Conservation (phyloP, 768 basidiomycete species). For the Tulasnella sp. region DNA sequence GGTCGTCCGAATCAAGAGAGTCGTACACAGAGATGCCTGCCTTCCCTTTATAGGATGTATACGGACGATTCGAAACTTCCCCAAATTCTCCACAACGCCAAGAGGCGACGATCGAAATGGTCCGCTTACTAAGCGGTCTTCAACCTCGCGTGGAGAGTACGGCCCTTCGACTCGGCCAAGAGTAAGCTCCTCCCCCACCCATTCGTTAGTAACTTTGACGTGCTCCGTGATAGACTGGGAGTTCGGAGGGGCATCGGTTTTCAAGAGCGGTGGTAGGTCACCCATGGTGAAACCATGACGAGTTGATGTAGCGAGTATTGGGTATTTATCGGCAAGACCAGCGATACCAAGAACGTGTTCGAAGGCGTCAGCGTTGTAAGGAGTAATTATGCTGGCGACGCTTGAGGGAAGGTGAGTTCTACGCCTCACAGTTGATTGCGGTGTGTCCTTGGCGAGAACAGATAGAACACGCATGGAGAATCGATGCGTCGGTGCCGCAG, state of each 20-base stretch:
- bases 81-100: conserved; percentile 22
- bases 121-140: background rate
- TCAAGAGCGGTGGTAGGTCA: too few species aligned
- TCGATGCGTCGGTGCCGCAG: background rate
- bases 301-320: background rate
- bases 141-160: conserved; percentile 15
- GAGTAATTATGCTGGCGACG: background rate
- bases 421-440: background rate
- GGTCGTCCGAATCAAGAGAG: background rate
- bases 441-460: background rate
- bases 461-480: background rate
- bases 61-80: conserved; percentile 37
- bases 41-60: background rate
- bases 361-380: background rate
- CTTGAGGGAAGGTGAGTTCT: background rate
- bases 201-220: background rate
- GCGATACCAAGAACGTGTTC: background rate
- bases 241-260: background rate
- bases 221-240: background rate
- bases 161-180: conserved; percentile 28
- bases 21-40: background rate
- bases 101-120: conserved; percentile 27
- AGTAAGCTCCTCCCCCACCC: conserved; percentile 22
- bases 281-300: too few species aligned
- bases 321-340: background rate